Base-by-base conservation (phyloP, 495 filamentous ascomycete genomes). In the Tetracladium marchalianum region DNA sequence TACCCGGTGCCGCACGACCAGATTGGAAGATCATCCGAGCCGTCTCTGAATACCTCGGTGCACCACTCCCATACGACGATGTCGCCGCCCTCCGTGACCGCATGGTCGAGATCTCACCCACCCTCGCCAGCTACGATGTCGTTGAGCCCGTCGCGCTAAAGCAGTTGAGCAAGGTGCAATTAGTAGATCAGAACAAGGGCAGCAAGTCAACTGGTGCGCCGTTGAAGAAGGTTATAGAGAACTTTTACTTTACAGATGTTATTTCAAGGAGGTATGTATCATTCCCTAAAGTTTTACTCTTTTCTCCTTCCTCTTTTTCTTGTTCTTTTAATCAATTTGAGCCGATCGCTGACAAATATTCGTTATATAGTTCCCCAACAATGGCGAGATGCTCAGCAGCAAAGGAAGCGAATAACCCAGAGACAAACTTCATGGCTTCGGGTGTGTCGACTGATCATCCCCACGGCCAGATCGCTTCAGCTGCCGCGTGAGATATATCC, bases 1-100 rank as follows among this genome's bases (percentile, higher is more conserved):
- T 92, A 44, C 84, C 86, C 39, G 92, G 92, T 46, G 92, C 88
- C 45, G 78, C 90, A 41, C 77, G 92, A 54, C 90, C 93, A 52
- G 92, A 98, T 64, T 98, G 92, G 92, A 97, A 96, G 73, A 97
- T 98, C 55, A 78, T 98, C 54, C 87, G 92, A 44, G 92, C 92
- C 1, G 73, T 72, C 47, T 87, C 82, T 62, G 93, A 96, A 65
- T 94, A 89, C 67, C 75, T 98, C n/a, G 86, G 86, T 39, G 77
- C 66, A 4, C 80, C 87, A 37, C 75, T 98, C 39, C 86, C 89
- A 18, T 98, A 97, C 55, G 92, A 97, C 62, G 86, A 95, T 52
- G 76, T 98, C 19, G 83, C 89, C 53, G 71, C 75, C 44, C 71
- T 98, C 17, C 74, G 92, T 34, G 87, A 95, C 54, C 84, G 92